Evolutionary conservation across 176 grass and related monocot species (phyloP).

Genomic region (Carex scoparia): DNA sequence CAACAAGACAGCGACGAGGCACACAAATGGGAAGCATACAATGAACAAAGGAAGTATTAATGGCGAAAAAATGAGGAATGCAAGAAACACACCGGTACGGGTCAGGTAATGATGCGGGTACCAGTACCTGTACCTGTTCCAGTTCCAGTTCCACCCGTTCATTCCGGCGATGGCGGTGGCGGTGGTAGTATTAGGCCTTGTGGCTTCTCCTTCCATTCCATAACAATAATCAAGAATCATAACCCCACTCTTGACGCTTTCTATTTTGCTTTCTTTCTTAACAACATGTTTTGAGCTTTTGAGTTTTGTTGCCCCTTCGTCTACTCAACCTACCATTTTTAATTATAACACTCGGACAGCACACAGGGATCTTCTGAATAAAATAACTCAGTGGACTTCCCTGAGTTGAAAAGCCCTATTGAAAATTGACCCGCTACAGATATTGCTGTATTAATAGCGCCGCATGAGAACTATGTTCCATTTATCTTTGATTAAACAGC

Average conservation of each 20-base stretch:
- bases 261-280: background rate
- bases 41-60: conserved; percentile 41
- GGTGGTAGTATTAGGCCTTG: background rate
- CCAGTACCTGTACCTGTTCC: background rate
- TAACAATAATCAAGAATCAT: background rate
- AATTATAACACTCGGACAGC: background rate
- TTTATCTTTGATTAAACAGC: conserved; percentile 2
- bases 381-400: background rate
- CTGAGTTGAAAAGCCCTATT: background rate
- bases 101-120: background rate
- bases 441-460: too few relatives aligned
- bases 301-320: background rate
- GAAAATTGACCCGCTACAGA: background rate
- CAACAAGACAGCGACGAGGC: conserved; percentile 27
- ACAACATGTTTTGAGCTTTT: background rate
- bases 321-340: conserved; percentile 14
- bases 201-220: conserved; percentile 24
- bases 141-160: background rate
- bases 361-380: background rate
- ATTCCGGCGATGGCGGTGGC: background rate
- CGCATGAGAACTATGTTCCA: background rate
- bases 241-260: background rate
- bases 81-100: conserved; percentile 13
- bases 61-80: conserved; percentile 37
- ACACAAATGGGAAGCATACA: conserved; percentile 46